Percentiles rank a stretch among this genome's conserved stretches.
These are phyloP conservation scores for Globisporangium carolinianum DNA, from an alignment of 352 stramenopile genomes.

Conservation along the genomic window DNA sequence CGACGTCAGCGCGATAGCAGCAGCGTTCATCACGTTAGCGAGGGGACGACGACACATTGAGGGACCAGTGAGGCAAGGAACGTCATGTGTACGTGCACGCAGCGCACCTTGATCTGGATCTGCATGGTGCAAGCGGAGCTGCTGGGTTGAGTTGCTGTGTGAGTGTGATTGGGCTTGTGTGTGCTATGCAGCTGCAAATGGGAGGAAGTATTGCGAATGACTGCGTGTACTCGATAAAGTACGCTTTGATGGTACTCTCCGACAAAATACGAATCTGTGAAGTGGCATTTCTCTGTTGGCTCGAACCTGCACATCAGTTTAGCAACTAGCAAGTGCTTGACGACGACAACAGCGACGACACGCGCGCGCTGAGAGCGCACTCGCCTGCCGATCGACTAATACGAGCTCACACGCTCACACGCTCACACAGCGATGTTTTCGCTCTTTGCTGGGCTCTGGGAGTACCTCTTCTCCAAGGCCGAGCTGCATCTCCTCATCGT, in stretches of 20 bases:
- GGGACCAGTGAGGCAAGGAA: too few species aligned
- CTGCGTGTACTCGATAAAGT: neutral
- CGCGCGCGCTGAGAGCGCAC: neutral
- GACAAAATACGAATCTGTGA: neutral
- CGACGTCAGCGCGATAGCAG: too few species aligned
- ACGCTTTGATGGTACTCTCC: neutral
- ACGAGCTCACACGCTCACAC: neutral
- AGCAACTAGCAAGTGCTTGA: neutral
- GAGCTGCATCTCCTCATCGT: slow-evolving; percentile 91
- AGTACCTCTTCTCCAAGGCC: slow-evolving; percentile 80
- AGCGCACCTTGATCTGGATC: slow-evolving; percentile 81
- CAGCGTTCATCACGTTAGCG: too few species aligned
- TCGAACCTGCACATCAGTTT: neutral
- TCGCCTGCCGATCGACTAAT: neutral
- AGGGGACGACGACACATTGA: too few species aligned
- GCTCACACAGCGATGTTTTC: slow-evolving; percentile 60
- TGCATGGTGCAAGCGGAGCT: slow-evolving; percentile 35
- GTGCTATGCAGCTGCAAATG: slow-evolving; percentile 6
- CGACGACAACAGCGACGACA: neutral
- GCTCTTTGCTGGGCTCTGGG: slow-evolving; percentile 72
- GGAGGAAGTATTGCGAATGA: neutral
- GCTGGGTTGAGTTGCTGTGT: neutral
- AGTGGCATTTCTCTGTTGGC: too few species aligned
- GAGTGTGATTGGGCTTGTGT: slow-evolving; percentile 1
- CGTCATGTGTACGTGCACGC: neutral